Base-by-base conservation (phyloP, 2,329 filamentous ascomycete species). In the Aspergillus fischeri region DNA sequence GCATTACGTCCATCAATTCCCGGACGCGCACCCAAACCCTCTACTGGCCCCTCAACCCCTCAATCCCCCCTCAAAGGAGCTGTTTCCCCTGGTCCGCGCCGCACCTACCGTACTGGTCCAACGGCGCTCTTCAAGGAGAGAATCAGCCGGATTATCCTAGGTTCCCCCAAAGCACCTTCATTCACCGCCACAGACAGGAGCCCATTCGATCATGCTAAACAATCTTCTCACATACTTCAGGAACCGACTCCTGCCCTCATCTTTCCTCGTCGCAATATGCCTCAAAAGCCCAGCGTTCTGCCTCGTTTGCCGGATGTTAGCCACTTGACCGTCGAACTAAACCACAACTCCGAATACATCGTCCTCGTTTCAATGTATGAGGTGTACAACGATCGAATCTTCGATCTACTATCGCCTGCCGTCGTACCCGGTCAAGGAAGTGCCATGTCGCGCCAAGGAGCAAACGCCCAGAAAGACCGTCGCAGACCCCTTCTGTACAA, bases 381-480 rank as follows among this genome's bases (percentile, higher is more conserved):
- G 73, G 93, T 99, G 1, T 97, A 99, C 78, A 99, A 99, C 70
- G 93, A 99, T 75, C 87, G 92, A 38, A 97, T 99, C 63, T 97
- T 95, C 72, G 94, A 99, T 68, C 85, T 99, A 0, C 80, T 99
- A 1, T 89, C 88, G 0, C 80, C 81, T 20, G 68, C 77, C 1
- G 68, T 73, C n/a, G 66, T 67, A 11, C 68, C 85, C 8, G 71
- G 72, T 4, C 73, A 72, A 47, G 71, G 71, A 25, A 69, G 70
- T n/a, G 70, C 70, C 10, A 66, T 72, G 60, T 75, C 73, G 10
- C 71, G 75, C 44, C 69, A 78, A 60, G 74, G 75, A 28, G 77
- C 74, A 28, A 74, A 79, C n/a, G 79, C 80, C 60, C 77, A 78
- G 2, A 91, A 90, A 65, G 87, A 91, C 57, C 82, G 87, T 52